These are phyloP conservation scores for Hydrangea macrophylla DNA, from an alignment of 148 eudicot species.

Conservation along the genomic window DNA sequence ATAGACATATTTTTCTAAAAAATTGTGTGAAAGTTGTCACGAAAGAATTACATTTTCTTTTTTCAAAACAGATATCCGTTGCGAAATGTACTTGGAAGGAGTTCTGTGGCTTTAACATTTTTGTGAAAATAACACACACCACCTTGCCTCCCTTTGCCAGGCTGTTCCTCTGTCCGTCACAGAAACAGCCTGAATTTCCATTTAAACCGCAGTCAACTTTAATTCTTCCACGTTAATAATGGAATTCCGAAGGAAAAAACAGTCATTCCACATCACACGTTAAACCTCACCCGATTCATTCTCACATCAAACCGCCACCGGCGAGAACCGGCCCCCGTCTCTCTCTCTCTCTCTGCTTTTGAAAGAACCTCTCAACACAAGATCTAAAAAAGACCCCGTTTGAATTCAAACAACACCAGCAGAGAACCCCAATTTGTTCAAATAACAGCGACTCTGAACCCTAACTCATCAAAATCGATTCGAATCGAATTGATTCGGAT, in stretches of 20 bases:
- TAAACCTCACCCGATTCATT: not conserved
- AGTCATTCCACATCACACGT: not conserved
- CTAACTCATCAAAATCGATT: not conserved
- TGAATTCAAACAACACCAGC: not conserved
- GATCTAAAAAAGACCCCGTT: not conserved
- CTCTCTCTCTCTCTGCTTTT: not conserved
- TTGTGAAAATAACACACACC: too few species aligned
- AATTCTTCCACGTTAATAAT: not conserved
- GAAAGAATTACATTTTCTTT: too few species aligned
- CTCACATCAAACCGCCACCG: not conserved
- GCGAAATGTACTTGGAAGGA: too few species aligned
- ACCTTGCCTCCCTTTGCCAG: not conserved
- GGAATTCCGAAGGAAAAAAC: not conserved
- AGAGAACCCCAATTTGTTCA: not conserved
- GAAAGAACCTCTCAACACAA: constrained; percentile 3
- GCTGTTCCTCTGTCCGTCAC: constrained; percentile 2
- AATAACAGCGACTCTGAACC: too few species aligned
- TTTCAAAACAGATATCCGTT: too few species aligned
- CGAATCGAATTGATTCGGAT: not conserved
- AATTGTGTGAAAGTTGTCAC: too few species aligned
- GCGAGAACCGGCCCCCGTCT: not conserved
- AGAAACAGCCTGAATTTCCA: too few species aligned
- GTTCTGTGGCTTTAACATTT: too few species aligned
- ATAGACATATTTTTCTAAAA: too few species aligned
- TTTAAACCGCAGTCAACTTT: not conserved